Percentiles rank a stretch among this genome's conserved stretches.
phyloP scores from a whole-genome alignment of 352 stramenopile species.

The Globisporangium recalcitrans region DNA sequence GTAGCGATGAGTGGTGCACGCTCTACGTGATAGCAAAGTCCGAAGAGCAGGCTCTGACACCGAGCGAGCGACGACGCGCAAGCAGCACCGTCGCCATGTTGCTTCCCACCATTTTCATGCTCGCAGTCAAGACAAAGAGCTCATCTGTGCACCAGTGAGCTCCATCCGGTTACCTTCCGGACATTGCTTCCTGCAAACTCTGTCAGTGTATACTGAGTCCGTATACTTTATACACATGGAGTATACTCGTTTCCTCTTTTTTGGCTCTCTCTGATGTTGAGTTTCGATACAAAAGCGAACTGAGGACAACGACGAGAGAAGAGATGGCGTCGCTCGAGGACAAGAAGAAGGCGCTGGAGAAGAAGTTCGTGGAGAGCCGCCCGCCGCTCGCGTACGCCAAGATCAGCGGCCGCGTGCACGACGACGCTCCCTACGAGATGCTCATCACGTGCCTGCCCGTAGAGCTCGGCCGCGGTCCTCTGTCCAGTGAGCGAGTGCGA shows the following conservation, averaged over 20 bases:
- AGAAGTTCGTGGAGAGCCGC: slow-evolving; percentile 69
- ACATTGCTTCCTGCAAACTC: neutral
- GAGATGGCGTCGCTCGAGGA: slow-evolving; percentile 41
- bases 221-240: neutral
- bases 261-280: neutral
- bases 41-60: too few species aligned
- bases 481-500: slow-evolving; percentile 27
- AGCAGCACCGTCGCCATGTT: neutral
- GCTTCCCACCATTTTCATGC: neutral
- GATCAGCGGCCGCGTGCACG: slow-evolving; percentile 50
- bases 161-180: slow-evolving; percentile 1
- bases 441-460: slow-evolving; percentile 71
- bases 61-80: neutral
- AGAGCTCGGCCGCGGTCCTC: slow-evolving; percentile 59
- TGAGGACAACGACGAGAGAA: too few species aligned
- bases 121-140: neutral
- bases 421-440: slow-evolving; percentile 66
- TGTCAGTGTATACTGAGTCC: neutral
- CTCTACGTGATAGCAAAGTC: too few species aligned
- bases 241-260: slow-evolving; percentile 4
- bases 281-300: neutral
- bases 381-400: slow-evolving; percentile 81
- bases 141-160: slow-evolving; percentile 1
- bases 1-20: too few species aligned
- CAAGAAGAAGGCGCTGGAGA: slow-evolving; percentile 73